Evolutionary conservation across 2,329 filamentous ascomycete genomes (phyloP).

Genomic region (Myriosclerotinia duriaeana): DNA sequence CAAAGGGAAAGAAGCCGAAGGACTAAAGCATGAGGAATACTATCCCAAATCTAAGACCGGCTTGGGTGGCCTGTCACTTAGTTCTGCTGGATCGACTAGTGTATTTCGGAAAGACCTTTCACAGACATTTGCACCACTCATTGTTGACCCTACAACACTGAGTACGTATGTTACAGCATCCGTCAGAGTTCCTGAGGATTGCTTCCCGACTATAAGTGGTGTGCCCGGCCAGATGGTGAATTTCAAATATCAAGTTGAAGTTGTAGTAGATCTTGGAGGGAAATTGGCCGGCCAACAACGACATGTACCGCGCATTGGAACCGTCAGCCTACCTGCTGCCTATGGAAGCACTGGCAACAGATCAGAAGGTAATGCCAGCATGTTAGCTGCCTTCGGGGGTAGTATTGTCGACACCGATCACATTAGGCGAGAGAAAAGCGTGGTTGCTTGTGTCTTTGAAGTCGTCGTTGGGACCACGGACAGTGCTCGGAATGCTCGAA

Average conservation of each 20-base stretch:
- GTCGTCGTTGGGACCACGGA: slow-evolving; percentile 84
- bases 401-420: slow-evolving; percentile 85
- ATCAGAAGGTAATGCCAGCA: slow-evolving; percentile 43
- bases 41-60: slow-evolving; percentile 87
- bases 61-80: slow-evolving; percentile 80
- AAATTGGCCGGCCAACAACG: slow-evolving; percentile 69
- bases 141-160: slow-evolving; percentile 78
- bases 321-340: slow-evolving; percentile 33
- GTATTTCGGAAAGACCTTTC: slow-evolving; percentile 94
- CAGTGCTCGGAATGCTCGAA: slow-evolving; percentile 47
- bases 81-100: slow-evolving; percentile 81
- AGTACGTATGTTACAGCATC: slow-evolving; percentile 78
- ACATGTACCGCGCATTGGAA: slow-evolving; percentile 38
- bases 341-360: slow-evolving; percentile 30
- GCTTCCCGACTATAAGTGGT: slow-evolving; percentile 85
- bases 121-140: slow-evolving; percentile 83
- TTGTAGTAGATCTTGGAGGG: slow-evolving; percentile 87
- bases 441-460: slow-evolving; percentile 85
- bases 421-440: slow-evolving; percentile 83
- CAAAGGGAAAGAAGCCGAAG: slow-evolving; percentile 63
- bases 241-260: slow-evolving; percentile 91
- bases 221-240: slow-evolving; percentile 93
- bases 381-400: slow-evolving; percentile 56
- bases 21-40: slow-evolving; percentile 69
- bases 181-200: slow-evolving; percentile 83